phyloP scores from a whole-genome alignment of 1,284 basidiomycete genomes.

The Boletus semigastroideus region DNA sequence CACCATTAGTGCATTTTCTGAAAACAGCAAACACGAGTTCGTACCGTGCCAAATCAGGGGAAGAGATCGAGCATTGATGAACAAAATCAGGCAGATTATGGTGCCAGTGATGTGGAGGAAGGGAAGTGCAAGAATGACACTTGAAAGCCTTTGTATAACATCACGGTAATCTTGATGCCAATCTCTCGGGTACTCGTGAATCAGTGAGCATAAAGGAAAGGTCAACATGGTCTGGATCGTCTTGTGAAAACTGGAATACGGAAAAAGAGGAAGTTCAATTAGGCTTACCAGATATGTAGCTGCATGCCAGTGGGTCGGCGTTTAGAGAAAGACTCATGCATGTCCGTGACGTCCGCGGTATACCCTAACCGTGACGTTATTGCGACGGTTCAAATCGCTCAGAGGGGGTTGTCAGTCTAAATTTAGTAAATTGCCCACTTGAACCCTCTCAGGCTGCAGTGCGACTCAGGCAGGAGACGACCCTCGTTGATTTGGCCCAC shows the following conservation, averaged over 20 bases:
- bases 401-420: too few species aligned
- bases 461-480: constrained; percentile 15
- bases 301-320: too few species aligned
- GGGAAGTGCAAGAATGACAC: background rate
- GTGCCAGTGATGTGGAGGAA: background rate
- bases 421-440: too few species aligned
- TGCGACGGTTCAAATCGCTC: too few species aligned
- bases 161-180: background rate
- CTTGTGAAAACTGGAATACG: too few species aligned
- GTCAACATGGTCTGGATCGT: background rate
- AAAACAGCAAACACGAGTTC: constrained; percentile 23
- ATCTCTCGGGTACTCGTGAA: constrained; percentile 1
- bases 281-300: too few species aligned
- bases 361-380: too few species aligned
- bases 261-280: too few species aligned
- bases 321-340: too few species aligned
- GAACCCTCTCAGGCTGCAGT: too few species aligned
- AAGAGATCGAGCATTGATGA: constrained; percentile 57
- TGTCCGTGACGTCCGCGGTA: too few species aligned
- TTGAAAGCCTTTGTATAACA: constrained; percentile 1
- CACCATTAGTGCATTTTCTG: background rate
- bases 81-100: constrained; percentile 33
- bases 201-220: constrained; percentile 8
- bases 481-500: constrained; percentile 20
- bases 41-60: constrained; percentile 65